Evolutionary conservation across 129 eudicot genomes (phyloP).

Genomic region (Chrysanthemum makinoi): DNA sequence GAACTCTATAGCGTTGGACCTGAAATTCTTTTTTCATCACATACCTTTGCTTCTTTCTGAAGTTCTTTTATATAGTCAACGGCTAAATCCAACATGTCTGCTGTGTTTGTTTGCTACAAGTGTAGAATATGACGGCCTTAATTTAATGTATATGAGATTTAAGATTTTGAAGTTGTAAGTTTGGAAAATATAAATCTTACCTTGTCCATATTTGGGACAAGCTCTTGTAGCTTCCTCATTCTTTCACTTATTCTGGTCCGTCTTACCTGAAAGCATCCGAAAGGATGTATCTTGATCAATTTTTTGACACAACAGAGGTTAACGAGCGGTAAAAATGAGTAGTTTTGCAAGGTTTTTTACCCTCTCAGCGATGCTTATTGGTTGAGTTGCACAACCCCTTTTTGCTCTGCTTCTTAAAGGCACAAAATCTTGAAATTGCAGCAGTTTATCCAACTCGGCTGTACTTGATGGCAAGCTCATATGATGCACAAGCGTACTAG

Average conservation of each 20-base stretch:
- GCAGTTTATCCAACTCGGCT: slow-evolving; percentile 52
- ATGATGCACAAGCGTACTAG: slow-evolving; percentile 67
- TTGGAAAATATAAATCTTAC: slow-evolving; percentile 26
- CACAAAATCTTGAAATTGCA: slow-evolving; percentile 62
- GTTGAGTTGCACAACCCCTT: slow-evolving; percentile 97
- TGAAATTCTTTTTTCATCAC: neutral
- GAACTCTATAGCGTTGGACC: neutral
- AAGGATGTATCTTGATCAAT: neutral
- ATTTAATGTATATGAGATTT: too few species aligned
- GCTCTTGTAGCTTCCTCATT: slow-evolving; percentile 95
- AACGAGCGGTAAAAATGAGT: neutral
- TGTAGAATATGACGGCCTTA: slow-evolving; percentile 1
- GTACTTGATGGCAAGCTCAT: slow-evolving; percentile 69
- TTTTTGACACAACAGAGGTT: neutral
- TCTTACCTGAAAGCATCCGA: slow-evolving; percentile 59
- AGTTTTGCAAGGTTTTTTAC: slow-evolving; percentile 36
- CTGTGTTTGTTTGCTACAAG: slow-evolving; percentile 92
- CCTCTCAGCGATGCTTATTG: slow-evolving; percentile 96
- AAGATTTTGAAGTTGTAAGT: too few species aligned
- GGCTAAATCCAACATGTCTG: slow-evolving; percentile 97
- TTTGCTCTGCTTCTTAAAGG: slow-evolving; percentile 75
- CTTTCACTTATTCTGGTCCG: slow-evolving; percentile 89
- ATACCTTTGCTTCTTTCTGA: slow-evolving; percentile 77
- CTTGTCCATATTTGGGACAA: slow-evolving; percentile 98
- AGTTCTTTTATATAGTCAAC: slow-evolving; percentile 96